Evolutionary conservation across 2,329 filamentous ascomycete genomes (phyloP).

Genomic region (Phoma sp.): DNA sequence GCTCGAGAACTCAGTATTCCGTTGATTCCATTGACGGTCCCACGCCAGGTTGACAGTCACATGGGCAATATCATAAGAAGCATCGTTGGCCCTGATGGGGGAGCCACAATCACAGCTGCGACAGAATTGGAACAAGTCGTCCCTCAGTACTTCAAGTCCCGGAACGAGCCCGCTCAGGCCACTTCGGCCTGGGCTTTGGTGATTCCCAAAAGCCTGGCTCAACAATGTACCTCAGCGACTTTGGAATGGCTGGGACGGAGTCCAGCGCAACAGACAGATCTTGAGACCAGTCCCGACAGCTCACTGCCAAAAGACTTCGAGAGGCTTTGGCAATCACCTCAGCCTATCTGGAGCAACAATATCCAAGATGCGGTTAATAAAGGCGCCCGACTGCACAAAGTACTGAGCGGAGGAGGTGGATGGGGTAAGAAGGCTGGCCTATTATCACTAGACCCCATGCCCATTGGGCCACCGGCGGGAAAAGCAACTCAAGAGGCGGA

Average conservation of each 20-base stretch:
- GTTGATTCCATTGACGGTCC: slow-evolving; percentile 67
- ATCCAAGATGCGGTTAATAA: slow-evolving; percentile 26
- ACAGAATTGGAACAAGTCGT: slow-evolving; percentile 73
- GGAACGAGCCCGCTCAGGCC: slow-evolving; percentile 50
- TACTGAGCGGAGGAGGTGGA: slow-evolving; percentile 80
- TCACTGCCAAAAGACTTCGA: neutral
- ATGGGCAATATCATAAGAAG: slow-evolving; percentile 81
- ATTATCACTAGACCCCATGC: slow-evolving; percentile 72
- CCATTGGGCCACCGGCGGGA: slow-evolving; percentile 3
- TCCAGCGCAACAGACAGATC: too few species aligned
- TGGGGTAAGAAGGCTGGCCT: slow-evolving; percentile 84
- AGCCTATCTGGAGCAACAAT: slow-evolving; percentile 27
- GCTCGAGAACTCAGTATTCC: slow-evolving; percentile 49
- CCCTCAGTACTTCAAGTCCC: slow-evolving; percentile 60
- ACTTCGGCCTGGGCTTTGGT: slow-evolving; percentile 77
- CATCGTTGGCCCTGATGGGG: slow-evolving; percentile 56
- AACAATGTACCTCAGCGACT: neutral
- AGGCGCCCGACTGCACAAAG: slow-evolving; percentile 53
- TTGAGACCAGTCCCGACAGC: too few species aligned
- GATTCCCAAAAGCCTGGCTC: slow-evolving; percentile 53
- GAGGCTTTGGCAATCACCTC: slow-evolving; percentile 21
- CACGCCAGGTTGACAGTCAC: slow-evolving; percentile 67
- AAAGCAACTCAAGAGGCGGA: slow-evolving; percentile 10
- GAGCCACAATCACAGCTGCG: slow-evolving; percentile 65
- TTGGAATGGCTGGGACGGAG: too few species aligned